phyloP scores from a whole-genome alignment of 139 green algal genomes.

The Chlorella sp. region DNA sequence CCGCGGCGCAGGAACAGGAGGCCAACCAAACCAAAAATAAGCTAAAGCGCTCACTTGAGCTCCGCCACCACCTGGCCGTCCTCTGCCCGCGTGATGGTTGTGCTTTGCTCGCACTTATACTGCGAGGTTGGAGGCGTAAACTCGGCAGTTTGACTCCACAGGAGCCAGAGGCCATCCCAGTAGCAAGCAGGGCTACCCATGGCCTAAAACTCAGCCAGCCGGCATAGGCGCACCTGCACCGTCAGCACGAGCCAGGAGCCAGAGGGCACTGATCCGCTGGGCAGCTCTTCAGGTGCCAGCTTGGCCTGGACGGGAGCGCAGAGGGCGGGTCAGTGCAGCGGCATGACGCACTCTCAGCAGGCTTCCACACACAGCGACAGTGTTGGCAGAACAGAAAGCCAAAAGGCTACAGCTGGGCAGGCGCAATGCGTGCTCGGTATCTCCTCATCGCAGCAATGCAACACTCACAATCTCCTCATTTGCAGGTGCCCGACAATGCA shows the following conservation, averaged over 20 bases:
- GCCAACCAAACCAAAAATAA: background rate
- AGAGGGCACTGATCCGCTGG: background rate
- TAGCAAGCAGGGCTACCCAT: background rate
- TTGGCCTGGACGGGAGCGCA: background rate
- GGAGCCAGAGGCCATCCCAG: too few species aligned
- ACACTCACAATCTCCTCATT: background rate
- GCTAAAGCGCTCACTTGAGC: conserved; percentile 2
- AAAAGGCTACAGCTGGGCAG: background rate
- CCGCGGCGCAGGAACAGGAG: background rate
- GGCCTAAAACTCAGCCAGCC: background rate
- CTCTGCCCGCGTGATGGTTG: conserved; percentile 3
- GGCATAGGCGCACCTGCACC: background rate
- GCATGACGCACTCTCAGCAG: too few species aligned
- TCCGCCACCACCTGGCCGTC: conserved; percentile 33
- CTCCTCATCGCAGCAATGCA: too few species aligned
- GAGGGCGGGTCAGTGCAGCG: too few species aligned
- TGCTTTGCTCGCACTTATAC: conserved; percentile 8
- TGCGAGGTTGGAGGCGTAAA: background rate
- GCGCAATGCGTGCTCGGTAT: background rate
- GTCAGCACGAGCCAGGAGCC: conserved; percentile 22
- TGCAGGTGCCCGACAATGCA: background rate
- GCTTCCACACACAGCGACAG: too few species aligned
- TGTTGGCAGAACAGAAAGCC: too few species aligned
- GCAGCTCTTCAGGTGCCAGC: background rate
- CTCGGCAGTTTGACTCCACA: background rate